These are phyloP conservation scores for Coprinopsis sp. DNA, from an alignment of 768 basidiomycete genomes.

Conservation along the genomic window DNA sequence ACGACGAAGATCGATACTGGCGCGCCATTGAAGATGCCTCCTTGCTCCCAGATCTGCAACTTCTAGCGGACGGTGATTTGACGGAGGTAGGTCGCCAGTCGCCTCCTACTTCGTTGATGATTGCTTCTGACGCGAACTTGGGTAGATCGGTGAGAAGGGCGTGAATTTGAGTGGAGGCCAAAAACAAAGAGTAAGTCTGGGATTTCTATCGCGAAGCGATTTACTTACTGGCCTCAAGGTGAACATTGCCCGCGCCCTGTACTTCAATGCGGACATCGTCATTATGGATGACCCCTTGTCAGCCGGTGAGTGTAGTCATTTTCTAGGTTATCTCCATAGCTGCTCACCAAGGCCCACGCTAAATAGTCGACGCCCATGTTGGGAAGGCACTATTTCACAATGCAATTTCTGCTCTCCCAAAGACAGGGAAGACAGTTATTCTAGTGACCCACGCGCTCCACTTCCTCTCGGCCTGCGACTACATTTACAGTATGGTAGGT, in stretches of 20 bases:
- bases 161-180: slow-evolving; percentile 66
- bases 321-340: no score
- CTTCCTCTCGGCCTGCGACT: slow-evolving; percentile 77
- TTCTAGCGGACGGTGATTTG: slow-evolving; percentile 65
- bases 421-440: slow-evolving; percentile 62
- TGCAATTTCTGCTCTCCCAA: slow-evolving; percentile 44
- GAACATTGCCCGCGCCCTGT: slow-evolving; percentile 68
- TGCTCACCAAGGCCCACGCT: no score
- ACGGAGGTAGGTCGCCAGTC: slow-evolving; percentile 55
- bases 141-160: slow-evolving; percentile 72
- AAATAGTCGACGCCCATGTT: slow-evolving; percentile 75
- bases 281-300: slow-evolving; percentile 64
- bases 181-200: slow-evolving; percentile 44
- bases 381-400: slow-evolving; percentile 63
- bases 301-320: slow-evolving; percentile 36
- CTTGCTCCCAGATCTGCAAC: slow-evolving; percentile 57
- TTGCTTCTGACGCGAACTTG: not conserved
- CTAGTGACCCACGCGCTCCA: slow-evolving; percentile 87
- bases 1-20: slow-evolving; percentile 66
- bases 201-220: not conserved
- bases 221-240: slow-evolving; percentile 30
- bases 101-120: not conserved
- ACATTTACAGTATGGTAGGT: slow-evolving; percentile 68
- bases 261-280: slow-evolving; percentile 57
- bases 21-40: slow-evolving; percentile 51